Evolutionary conservation across 345 rosid genomes (phyloP).

Genomic region (Linum trigynum): DNA sequence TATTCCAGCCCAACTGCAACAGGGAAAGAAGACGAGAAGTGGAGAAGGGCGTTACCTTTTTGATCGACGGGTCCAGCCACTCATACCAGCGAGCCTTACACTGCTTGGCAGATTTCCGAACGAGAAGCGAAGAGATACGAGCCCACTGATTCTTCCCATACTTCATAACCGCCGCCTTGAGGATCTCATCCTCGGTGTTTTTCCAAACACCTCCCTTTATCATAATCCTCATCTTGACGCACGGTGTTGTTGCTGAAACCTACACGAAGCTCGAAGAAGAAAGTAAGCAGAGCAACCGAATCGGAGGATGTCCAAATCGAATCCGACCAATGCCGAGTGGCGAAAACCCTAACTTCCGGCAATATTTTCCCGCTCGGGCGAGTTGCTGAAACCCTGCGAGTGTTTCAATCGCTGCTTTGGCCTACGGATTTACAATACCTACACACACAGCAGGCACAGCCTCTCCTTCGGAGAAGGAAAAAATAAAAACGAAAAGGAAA

Average conservation of each 20-base stretch:
- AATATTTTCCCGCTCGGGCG: too few relatives aligned
- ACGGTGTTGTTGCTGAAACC: background rate
- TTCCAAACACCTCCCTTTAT: slow-evolving; percentile 99
- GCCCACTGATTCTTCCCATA: slow-evolving; percentile 99
- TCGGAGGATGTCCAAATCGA: background rate
- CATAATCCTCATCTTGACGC: slow-evolving; percentile 92
- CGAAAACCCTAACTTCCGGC: background rate
- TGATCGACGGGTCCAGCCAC: slow-evolving; percentile 99
- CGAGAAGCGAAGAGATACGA: slow-evolving; percentile 88
- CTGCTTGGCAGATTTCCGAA: slow-evolving; percentile 98
- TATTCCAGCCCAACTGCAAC: background rate
- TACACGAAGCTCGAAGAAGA: background rate
- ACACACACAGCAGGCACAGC: too few relatives aligned
- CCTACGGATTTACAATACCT: too few relatives aligned
- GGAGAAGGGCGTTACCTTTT: slow-evolving; percentile 41
- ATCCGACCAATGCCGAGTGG: background rate
- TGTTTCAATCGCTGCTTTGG: too few relatives aligned
- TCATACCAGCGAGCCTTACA: slow-evolving; percentile 99
- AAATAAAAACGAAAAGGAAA: too few relatives aligned
- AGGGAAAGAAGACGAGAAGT: background rate
- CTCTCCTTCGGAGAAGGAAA: too few relatives aligned
- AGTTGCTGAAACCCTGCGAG: too few relatives aligned
- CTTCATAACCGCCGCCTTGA: slow-evolving; percentile 98
- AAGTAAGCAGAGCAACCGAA: background rate
- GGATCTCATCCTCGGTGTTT: slow-evolving; percentile 99